Evolutionary conservation across 2,329 filamentous ascomycete species (phyloP).

Genomic region (Drechslerella coelobrocha): DNA sequence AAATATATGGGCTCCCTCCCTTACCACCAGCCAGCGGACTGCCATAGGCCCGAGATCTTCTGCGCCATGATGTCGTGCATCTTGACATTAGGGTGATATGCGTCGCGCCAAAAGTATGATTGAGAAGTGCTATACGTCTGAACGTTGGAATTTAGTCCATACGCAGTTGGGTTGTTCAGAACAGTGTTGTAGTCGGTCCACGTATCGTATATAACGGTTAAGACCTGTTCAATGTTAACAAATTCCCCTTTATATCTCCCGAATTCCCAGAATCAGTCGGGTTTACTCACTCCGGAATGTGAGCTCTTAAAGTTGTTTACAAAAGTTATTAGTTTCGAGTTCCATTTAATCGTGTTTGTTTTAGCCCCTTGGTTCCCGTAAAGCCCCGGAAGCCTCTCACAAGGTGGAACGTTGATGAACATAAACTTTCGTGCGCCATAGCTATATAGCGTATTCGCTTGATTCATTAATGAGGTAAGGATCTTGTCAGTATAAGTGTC

Average conservation of each 20-base stretch:
- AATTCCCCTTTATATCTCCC: no score
- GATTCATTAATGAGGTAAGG: slow-evolving; percentile 6
- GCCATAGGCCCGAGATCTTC: slow-evolving; percentile 3
- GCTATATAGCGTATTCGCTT: slow-evolving; percentile 1
- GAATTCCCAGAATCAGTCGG: background rate
- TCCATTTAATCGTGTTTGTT: slow-evolving; percentile 4
- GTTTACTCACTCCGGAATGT: slow-evolving; percentile 3
- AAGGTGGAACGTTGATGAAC: slow-evolving; percentile 7
- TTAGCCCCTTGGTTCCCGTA: slow-evolving; percentile 1
- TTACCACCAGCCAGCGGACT: slow-evolving; percentile 9
- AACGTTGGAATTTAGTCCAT: slow-evolving; percentile 7
- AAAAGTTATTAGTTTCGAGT: background rate
- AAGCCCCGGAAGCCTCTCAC: background rate
- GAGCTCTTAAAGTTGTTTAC: background rate
- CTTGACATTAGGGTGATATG: slow-evolving; percentile 8
- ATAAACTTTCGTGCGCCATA: slow-evolving; percentile 13
- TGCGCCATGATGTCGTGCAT: slow-evolving; percentile 13
- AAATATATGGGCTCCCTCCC: no score
- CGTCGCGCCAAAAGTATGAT: slow-evolving; percentile 8
- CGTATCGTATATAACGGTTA: slow-evolving; percentile 2
- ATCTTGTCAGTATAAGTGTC: slow-evolving; percentile 7
- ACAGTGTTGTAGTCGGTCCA: slow-evolving; percentile 11
- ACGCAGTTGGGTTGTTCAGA: slow-evolving; percentile 7
- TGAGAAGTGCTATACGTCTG: slow-evolving; percentile 6
- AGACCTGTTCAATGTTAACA: background rate